Conservation (phyloP, 495 filamentous ascomycete genomes). For the Tuber microsphaerosporum region DNA sequence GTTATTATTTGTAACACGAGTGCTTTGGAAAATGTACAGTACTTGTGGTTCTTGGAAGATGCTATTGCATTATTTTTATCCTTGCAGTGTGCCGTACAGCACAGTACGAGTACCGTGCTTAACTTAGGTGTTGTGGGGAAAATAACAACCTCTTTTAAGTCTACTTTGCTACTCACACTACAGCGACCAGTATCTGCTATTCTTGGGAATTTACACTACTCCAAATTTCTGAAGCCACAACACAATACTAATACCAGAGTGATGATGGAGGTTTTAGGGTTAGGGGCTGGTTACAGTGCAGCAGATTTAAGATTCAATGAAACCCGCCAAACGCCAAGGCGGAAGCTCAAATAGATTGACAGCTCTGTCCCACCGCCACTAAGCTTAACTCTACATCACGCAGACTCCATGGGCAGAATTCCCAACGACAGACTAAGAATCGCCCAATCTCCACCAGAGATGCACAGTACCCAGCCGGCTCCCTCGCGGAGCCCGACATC, state of each 20-base stretch:
- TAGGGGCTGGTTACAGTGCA: neutral
- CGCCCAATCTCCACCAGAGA: conserved; percentile 9
- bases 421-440: conserved; percentile 1
- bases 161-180: neutral
- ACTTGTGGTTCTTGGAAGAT: neutral
- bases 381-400: neutral
- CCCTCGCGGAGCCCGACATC: conserved; percentile 24
- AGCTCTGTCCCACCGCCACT: neutral
- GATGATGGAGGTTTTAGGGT: neutral
- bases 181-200: neutral
- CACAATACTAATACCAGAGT: neutral
- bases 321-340: neutral
- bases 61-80: neutral
- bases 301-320: neutral
- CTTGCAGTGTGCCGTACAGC: neutral
- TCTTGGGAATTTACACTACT: too few relatives aligned
- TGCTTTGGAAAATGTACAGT: neutral
- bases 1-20: neutral
- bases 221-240: neutral
- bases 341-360: neutral
- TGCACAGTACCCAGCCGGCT: conserved; percentile 25
- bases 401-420: conserved; percentile 1
- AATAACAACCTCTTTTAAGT: neutral
- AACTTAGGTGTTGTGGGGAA: neutral
- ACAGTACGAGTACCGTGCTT: neutral